These are phyloP conservation scores for Termitomyces titanicus DNA, from an alignment of 768 basidiomycete species.

Conservation along the genomic window DNA sequence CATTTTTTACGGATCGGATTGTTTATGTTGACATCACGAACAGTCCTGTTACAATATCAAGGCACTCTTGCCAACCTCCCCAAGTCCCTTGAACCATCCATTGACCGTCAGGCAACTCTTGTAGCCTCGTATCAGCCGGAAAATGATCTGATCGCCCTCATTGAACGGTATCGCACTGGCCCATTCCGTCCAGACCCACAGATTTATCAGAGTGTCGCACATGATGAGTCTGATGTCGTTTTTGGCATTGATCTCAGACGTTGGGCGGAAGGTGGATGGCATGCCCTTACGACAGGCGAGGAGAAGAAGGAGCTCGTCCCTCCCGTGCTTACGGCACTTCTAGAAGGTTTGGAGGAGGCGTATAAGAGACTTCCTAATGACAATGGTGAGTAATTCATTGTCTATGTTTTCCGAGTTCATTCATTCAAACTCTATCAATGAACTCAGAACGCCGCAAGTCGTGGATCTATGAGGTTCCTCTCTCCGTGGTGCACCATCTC, in stretches of 20 bases:
- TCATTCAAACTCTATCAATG: not conserved
- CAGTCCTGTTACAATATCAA: constrained; percentile 85
- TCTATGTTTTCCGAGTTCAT: not conserved
- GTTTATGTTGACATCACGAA: not conserved
- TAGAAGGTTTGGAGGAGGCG: constrained; percentile 58
- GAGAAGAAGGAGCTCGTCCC: constrained; percentile 65
- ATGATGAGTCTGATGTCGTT: constrained; percentile 80
- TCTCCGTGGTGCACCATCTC: constrained; percentile 79
- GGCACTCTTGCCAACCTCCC: constrained; percentile 73
- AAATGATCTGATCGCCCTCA: constrained; percentile 78
- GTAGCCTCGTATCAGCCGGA: constrained; percentile 87
- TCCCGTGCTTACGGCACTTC: constrained; percentile 65
- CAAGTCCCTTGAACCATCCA: constrained; percentile 56
- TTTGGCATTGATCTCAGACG: constrained; percentile 90
- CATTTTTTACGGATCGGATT: not conserved
- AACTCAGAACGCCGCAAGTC: constrained; percentile 75
- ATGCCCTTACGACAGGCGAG: constrained; percentile 47
- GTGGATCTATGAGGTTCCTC: constrained; percentile 95
- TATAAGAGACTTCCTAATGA: constrained; percentile 63
- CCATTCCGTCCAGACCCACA: constrained; percentile 87
- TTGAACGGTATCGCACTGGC: constrained; percentile 91
- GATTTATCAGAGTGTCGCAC: constrained; percentile 81
- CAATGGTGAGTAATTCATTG: constrained; percentile 40
- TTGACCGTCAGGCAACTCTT: constrained; percentile 70
- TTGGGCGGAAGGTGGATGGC: constrained; percentile 87